These are phyloP conservation scores for Macaranga tanarius DNA, from an alignment of 441 rosid species.

Conservation along the genomic window DNA sequence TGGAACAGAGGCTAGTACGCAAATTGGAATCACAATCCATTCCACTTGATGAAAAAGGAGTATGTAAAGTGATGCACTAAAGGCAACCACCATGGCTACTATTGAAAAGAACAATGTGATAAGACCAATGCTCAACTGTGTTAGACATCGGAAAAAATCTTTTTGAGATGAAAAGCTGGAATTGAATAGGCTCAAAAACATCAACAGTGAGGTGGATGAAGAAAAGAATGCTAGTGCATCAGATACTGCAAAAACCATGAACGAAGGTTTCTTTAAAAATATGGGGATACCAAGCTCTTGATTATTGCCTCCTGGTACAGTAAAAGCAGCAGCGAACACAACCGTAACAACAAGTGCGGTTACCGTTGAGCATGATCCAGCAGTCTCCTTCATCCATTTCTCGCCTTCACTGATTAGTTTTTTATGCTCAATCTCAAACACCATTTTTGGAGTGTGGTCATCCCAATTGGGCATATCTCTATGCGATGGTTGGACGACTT, in stretches of 20 bases:
- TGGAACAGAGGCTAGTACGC: neutral
- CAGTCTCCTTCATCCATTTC: no score
- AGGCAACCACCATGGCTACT: neutral
- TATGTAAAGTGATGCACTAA: neutral
- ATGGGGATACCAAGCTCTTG: no score
- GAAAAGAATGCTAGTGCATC: no score
- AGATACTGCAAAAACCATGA: no score
- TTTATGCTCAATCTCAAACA: neutral
- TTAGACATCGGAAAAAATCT: neutral
- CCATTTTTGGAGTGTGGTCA: neutral
- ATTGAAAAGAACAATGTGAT: slow-evolving; percentile 10
- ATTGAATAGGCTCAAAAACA: no score
- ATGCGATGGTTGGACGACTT: neutral
- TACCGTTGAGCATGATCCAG: no score
- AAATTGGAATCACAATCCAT: slow-evolving; percentile 5
- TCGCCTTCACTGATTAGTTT: no score
- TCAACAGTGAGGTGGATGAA: no score
- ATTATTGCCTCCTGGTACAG: no score
- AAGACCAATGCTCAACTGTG: slow-evolving; percentile 7
- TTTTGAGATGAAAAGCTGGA: neutral
- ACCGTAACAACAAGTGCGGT: no score
- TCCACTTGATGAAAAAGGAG: neutral
- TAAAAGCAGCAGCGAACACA: no score
- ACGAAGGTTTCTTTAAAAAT: no score
- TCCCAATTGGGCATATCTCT: neutral